Conservation (phyloP, 2,329 filamentous ascomycete genomes). For the Fusarium abutilonis region DNA sequence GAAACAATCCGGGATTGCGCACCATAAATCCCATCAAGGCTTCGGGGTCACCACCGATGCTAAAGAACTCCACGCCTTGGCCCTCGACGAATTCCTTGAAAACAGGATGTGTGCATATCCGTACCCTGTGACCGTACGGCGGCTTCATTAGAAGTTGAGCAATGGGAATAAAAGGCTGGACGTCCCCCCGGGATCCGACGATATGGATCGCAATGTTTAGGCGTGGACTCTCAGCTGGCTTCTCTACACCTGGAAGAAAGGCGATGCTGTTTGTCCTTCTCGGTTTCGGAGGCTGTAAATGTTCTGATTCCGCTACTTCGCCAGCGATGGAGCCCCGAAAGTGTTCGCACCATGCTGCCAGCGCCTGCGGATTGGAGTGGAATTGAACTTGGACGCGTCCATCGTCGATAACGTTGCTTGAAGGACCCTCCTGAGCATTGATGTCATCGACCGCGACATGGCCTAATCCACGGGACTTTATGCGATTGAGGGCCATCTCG, state of each 20-base stretch:
- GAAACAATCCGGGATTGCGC: conserved; percentile 53
- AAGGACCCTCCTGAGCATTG: conserved; percentile 31
- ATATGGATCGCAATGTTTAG: conserved; percentile 50
- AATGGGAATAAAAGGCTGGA: conserved; percentile 67
- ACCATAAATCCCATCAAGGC: conserved; percentile 58
- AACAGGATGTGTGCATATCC: conserved; percentile 64
- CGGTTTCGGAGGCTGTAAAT: conserved; percentile 24
- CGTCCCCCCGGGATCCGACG: conserved; percentile 48
- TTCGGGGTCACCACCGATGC: conserved; percentile 65
- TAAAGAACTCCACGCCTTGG: conserved; percentile 66
- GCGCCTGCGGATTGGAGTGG: conserved; percentile 43
- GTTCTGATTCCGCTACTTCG: conserved; percentile 11
- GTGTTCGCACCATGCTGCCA: conserved; percentile 44
- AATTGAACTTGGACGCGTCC: conserved; percentile 49
- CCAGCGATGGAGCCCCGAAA: conserved; percentile 30
- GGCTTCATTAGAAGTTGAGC: conserved; percentile 55
- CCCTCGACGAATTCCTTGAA: conserved; percentile 64
- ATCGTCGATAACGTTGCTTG: conserved; percentile 45
- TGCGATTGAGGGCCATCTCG: conserved; percentile 45
- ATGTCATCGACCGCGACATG: conserved; percentile 42
- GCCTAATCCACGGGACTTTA: conserved; percentile 43
- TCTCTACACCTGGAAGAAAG: conserved; percentile 30
- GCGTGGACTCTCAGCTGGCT: conserved; percentile 34
- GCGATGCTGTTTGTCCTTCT: conserved; percentile 37
- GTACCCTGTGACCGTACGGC: conserved; percentile 62